Conservation (phyloP, 192 early-diverging fungal species). For the Globomyces pollinis-pini region DNA sequence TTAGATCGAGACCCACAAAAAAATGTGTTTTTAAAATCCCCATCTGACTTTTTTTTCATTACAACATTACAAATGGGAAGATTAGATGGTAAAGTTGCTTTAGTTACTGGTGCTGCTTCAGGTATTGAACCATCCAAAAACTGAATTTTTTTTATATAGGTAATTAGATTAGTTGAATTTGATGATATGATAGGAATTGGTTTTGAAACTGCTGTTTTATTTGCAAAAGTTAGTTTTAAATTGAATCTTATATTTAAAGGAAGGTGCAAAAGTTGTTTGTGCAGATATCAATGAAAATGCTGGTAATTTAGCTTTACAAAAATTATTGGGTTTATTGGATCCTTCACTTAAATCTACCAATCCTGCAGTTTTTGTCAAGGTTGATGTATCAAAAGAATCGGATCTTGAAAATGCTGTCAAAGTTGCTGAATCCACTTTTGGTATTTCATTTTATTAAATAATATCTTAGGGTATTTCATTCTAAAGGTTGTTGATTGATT, state of each 20-base stretch:
- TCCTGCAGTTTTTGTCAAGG: slow-evolving; percentile 52
- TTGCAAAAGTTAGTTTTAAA: too few relatives aligned
- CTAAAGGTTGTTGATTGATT: too few relatives aligned
- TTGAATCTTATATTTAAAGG: too few relatives aligned
- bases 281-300: slow-evolving; percentile 68
- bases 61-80: slow-evolving; percentile 39
- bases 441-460: too few relatives aligned
- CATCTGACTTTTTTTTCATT: too few relatives aligned
- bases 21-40: too few relatives aligned
- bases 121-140: neutral
- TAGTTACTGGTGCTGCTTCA: slow-evolving; percentile 70
- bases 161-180: neutral
- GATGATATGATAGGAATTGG: slow-evolving; percentile 48
- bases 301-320: slow-evolving; percentile 42
- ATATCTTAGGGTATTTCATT: neutral
- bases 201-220: slow-evolving; percentile 62
- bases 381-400: slow-evolving; percentile 67
- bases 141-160: neutral
- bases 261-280: slow-evolving; percentile 69
- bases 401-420: slow-evolving; percentile 62
- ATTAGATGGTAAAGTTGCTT: slow-evolving; percentile 64
- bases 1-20: too few relatives aligned
- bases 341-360: slow-evolving; percentile 3
- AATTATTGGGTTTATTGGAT: slow-evolving; percentile 38
- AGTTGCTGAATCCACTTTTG: slow-evolving; percentile 56